Evolutionary conservation across 2,329 filamentous ascomycete species (phyloP), one percentile per base, ranked within the genome.

Genomic region (Aciculosporium take): DNA sequence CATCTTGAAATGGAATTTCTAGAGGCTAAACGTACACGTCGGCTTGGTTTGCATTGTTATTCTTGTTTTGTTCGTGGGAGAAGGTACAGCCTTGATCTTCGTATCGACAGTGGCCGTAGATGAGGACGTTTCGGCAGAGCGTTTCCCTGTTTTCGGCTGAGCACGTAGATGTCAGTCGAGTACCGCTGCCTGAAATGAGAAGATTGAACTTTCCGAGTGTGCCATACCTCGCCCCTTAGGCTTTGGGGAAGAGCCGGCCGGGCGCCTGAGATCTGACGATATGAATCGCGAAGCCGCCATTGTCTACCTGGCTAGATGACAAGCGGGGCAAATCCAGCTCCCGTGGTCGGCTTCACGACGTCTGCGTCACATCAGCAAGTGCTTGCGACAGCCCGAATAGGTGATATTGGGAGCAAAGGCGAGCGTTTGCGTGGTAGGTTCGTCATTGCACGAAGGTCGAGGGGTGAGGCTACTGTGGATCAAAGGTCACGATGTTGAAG

Each of bases 31-130:
- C 67, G 57, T 66, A 72, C 68, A 61, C 64, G 43, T 77, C 74
- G 55, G 62, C 53, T 54, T 69, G 67, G 45, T 55, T 54, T 32
- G 49, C 25, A 30, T 54, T 61, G 32, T 54, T 61, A 43, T 57
- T 65, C 61, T 79, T 86, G 51, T 76, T 71, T 45, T 78, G 75
- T 51, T 91, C 84, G 63, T 94, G 87, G 56, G 87, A 91, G 65
- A 93, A 94, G 49, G 82, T 79, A 64, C 87, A 94, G 65, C 84
- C 86, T 64, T 84, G 81, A 57, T 93, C 85, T 66, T 93, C 84
- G 63, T 87, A 94, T 49, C 86, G 81, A 61, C 87, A 95, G 62
- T 89, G 84, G 42, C 87, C 87, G 60, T 94, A 94, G 53, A 95
- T 94, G 47, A 87, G 74, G 46, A 95, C 81, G 63, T 95, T 94